Base-by-base conservation (phyloP, 176 grass and related monocot species). In the Tillandsia leiboldiana region DNA sequence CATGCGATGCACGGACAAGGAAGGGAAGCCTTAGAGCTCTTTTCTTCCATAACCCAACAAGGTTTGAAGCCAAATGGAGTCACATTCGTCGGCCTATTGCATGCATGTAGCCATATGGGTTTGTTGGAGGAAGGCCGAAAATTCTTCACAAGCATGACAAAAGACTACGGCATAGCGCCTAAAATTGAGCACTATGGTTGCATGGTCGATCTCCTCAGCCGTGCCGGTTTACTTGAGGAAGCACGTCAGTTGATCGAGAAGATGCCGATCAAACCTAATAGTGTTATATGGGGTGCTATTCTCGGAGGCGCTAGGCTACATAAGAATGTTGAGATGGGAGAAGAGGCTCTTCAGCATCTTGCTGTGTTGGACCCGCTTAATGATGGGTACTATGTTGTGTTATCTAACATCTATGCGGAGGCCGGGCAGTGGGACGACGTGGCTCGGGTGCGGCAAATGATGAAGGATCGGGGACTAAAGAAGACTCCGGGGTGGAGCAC, bases 141-240 rank as follows among this genome's bases (percentile, higher is more conserved):
- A 23, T 79, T 75, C 71, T 85, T 85, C 12, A 27, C 42, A 13
- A 71, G 42, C 77, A 85, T 80, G 82, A 27, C 49, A 3, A 56
- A 51, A 51, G 76, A 75, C 63, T 71, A 79, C 29, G 63, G 68
- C 72, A 57, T 85, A 26, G 51, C 18, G 1, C 76, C 82, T 2
- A 72, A 53, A 68, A 75, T 85, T 15, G 77, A 85, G 56, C 82
- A 85, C 50, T 85, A 75, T 12, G 82, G 82, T 33, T 85, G 77
- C 76, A 65, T 80, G 82, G 77, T 80, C 6, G 82, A 85, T 64
- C 71, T 85, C 24, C 67, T 85, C 53, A 66, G 76, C 50, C 82
- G 77, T 2, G 77, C 76, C 2, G 82, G 82, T 26, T 29, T 56
- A 20, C 72, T 80, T 15, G n/a, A 72, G 3, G 77, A 80, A 72